Base-by-base conservation (phyloP, 306 rosid species). In the Urtica urens region DNA sequence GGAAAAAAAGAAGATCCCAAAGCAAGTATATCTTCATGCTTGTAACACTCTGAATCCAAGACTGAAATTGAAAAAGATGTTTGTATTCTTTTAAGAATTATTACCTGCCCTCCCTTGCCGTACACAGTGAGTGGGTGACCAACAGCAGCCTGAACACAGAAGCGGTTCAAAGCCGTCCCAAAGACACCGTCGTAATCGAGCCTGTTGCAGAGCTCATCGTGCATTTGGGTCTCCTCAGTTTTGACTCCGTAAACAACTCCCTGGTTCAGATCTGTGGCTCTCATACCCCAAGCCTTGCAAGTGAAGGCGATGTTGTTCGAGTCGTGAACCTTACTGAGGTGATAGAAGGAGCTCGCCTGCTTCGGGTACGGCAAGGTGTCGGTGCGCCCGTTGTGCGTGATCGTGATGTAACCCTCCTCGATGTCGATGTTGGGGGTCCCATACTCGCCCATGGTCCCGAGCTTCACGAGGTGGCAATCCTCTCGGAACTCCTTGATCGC, bases 31-130 rank as follows among this genome's bases (percentile, higher is more conserved):
- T n/a, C n/a, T n/a, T n/a, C n/a, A n/a, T n/a, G n/a, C n/a, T n/a
- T n/a, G n/a, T n/a, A n/a, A n/a, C n/a, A n/a, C n/a, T n/a, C n/a
- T n/a, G n/a, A n/a, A n/a, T n/a, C n/a, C n/a, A n/a, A n/a, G n/a
- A n/a, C n/a, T n/a, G n/a, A n/a, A n/a, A n/a, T n/a, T n/a, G n/a
- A n/a, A n/a, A n/a, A n/a, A n/a, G n/a, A n/a, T n/a, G n/a, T n/a
- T n/a, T n/a, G n/a, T n/a, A n/a, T n/a, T n/a, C n/a, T n/a, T n/a
- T n/a, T n/a, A 26, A 53, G 34, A 46, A 23, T 53, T 75, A 52
- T 75, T 77, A 88, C 95, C 97, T 88, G 97, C 71, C 97, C 97
- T 40, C 97, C 97, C 82, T 88, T 88, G 57, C 97, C 97, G 62
- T 88, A 88, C 23, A 88, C 90, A 21, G 97, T 88, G 60, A 88